A percentile compares a stretch with the other conserved stretches of the same genome.
These are phyloP conservation scores for Phaeosphaeria sp. DNA, from an alignment of 2,329 filamentous ascomycete genomes.

Conservation along the genomic window DNA sequence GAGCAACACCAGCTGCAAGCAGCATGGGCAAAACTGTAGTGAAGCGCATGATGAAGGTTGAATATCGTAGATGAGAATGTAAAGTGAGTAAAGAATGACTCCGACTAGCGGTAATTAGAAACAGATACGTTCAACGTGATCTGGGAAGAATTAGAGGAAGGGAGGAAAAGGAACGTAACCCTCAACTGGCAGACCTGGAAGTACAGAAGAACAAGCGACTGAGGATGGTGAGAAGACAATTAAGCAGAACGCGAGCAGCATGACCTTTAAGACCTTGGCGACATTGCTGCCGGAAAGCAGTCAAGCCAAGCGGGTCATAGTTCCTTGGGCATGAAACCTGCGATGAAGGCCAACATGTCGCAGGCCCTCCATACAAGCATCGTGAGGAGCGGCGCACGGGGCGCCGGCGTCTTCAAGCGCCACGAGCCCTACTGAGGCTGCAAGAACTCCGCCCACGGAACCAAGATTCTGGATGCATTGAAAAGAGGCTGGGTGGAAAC, in stretches of 20 bases:
- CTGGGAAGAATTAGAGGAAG: conserved; percentile 46
- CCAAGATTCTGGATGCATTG: conserved; percentile 42
- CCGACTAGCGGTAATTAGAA: conserved; percentile 50
- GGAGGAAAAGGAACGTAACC: conserved; percentile 51
- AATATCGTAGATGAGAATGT: conserved; percentile 23
- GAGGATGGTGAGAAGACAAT: conserved; percentile 41
- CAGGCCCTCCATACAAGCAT: conserved; percentile 39
- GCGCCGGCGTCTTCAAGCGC: conserved; percentile 33
- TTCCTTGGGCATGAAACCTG: conserved; percentile 50
- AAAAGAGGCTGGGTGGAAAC: conserved; percentile 40
- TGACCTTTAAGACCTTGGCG: conserved; percentile 48
- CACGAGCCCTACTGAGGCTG: conserved; percentile 34
- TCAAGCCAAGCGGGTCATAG: conserved; percentile 36
- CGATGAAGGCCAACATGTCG: conserved; percentile 50
- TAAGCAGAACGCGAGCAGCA: conserved; percentile 33
- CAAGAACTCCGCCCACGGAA: conserved; percentile 29
- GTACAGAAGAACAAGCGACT: conserved; percentile 37
- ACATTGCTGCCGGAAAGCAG: conserved; percentile 25
- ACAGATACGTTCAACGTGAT: conserved; percentile 52
- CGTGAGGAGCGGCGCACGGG: conserved; percentile 35
- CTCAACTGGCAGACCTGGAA: conserved; percentile 40
- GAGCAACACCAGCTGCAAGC: conserved; percentile 43
- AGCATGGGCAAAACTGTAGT: conserved; percentile 42
- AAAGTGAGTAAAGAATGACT: conserved; percentile 42
- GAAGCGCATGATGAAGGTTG: conserved; percentile 42